Evolutionary conservation across 148 eudicot genomes (phyloP), one percentile per base, ranked within the genome.

Genomic region (Amaranthus palmeri): DNA sequence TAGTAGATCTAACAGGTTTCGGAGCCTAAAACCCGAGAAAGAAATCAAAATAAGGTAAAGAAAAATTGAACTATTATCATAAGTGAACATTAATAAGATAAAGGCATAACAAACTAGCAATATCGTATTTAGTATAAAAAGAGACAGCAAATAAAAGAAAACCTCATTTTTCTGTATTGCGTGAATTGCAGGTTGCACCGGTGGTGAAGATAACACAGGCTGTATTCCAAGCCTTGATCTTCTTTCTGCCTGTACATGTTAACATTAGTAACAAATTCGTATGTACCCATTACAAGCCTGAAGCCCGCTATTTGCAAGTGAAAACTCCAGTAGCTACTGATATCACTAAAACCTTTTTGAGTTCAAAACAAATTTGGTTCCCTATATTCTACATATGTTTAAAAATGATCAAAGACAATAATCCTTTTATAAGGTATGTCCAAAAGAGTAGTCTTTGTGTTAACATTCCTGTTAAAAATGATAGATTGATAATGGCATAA

Each of bases 231-330:
- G 83, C 70, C 47, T 77, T 57, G 80, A 69, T 58, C 89, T 83
- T 65, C 96, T 85, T 78, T 83, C 92, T 65, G 82, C 86, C 92
- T 90, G 75, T 77, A 74, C 69, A 45, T 71, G 36, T 56, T 74
- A 68, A 66, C 54, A 76, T 60, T 59, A 60, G 69, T 70, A 71
- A 43, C 57, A 76, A 54, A 46, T 54, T 69, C 56, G 54, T 53
- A 55, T 7, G 9, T 18, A 2, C 52, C 18, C 43, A 55, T 18
- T 42, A 40, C 70, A 51, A 71, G 44, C 13, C 36, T 25, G 36
- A 75, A 17, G 61, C 8, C 44, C 50, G 11, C 14, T 72, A 52
- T 59, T 17, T 51, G 54, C 36, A 78, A 54, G 40, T 46, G 5
- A 50, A 45, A 71, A 36, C 46, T 8, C 12, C 14, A 41, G n/a